A percentile compares a stretch with the other conserved stretches of the same genome.
Evolutionary conservation across 1,284 basidiomycete genomes (phyloP).

Genomic region (Ganoderma meredithae): DNA sequence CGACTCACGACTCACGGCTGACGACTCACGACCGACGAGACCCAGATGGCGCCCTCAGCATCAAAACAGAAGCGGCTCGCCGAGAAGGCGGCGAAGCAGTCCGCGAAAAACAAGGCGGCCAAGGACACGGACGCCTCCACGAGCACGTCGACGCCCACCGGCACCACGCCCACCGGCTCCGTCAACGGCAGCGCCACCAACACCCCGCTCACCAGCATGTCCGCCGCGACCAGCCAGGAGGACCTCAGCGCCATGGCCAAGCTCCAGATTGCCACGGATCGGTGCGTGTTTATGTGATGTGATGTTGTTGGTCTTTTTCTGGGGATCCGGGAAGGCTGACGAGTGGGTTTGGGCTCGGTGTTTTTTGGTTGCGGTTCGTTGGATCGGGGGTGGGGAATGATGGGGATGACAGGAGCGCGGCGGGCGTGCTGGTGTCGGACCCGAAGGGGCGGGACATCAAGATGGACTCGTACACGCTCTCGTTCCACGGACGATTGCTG

Average conservation of each 20-base stretch:
- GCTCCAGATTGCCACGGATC: conserved; percentile 86
- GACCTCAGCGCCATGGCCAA: conserved; percentile 87
- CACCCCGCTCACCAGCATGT: conserved; percentile 83
- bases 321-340: not conserved
- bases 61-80: conserved; percentile 89
- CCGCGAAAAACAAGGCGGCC: conserved; percentile 55
- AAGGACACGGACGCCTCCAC: conserved; percentile 46
- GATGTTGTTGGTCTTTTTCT: too few species aligned
- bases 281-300: conserved; percentile 52
- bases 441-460: conserved; percentile 95
- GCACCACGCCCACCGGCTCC: conserved; percentile 70
- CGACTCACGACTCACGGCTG: too few species aligned
- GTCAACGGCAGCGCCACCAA: conserved; percentile 65
- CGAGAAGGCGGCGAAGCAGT: conserved; percentile 86
- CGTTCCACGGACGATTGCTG: conserved; percentile 95
- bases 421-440: conserved; percentile 94
- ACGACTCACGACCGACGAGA: not conserved
- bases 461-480: conserved; percentile 95
- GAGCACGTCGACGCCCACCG: conserved; percentile 59
- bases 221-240: conserved; percentile 78
- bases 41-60: conserved; percentile 73
- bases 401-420: conserved; percentile 69
- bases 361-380: too few species aligned
- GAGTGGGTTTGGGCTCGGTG: not conserved
- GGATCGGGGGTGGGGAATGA: not conserved